Percentiles rank a stretch among this genome's conserved stretches.
Evolutionary conservation across 1,284 basidiomycete genomes (phyloP).

Genomic region (Tausonia pullulans): DNA sequence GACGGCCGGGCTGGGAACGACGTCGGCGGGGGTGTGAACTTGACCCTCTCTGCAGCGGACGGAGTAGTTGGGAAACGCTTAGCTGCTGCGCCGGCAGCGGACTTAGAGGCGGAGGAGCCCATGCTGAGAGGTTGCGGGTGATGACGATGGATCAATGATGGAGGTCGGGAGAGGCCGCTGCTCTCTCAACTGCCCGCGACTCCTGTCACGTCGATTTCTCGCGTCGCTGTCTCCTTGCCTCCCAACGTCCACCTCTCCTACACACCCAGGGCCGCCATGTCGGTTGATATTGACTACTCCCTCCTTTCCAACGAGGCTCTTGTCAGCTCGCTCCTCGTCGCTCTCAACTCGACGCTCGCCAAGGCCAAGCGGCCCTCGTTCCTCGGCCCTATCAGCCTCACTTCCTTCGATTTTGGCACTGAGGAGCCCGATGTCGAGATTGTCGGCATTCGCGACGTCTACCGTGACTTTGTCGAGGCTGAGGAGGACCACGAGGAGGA

Average conservation of each 20-base stretch:
- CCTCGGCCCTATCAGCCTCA: constrained; percentile 79
- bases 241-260: too few species aligned
- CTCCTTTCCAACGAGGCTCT: constrained; percentile 41
- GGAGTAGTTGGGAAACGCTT: not conserved
- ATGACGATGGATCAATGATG: not conserved
- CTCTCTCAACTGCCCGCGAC: not conserved
- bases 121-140: not conserved
- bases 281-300: constrained; percentile 45
- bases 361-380: constrained; percentile 70
- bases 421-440: constrained; percentile 74
- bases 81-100: not conserved
- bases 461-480: constrained; percentile 64
- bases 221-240: too few species aligned
- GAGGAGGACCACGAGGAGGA: constrained; percentile 64
- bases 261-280: constrained; percentile 27
- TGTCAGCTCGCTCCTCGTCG: constrained; percentile 55
- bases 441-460: constrained; percentile 84
- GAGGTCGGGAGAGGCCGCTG: not conserved
- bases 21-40: not conserved
- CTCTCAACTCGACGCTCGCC: constrained; percentile 69
- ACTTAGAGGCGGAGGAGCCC: not conserved
- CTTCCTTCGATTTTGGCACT: constrained; percentile 76
- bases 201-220: not conserved
- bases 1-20: not conserved
- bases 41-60: not conserved